phyloP scores from a whole-genome alignment of 2,329 filamentous ascomycete genomes.

The Phaeosphaeria sp. region DNA sequence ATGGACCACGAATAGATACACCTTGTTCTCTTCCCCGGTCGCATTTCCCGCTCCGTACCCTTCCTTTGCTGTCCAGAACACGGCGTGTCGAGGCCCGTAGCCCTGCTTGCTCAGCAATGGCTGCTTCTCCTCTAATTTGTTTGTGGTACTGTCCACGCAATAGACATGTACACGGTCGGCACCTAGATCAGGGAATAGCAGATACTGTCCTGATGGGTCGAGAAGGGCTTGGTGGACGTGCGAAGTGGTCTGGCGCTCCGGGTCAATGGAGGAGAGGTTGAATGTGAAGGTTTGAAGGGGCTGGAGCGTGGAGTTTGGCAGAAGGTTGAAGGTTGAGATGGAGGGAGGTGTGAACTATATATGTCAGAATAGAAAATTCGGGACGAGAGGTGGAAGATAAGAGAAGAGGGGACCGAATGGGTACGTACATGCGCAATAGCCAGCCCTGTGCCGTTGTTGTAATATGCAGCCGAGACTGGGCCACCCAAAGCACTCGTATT shows the following conservation, averaged over 20 bases:
- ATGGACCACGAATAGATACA: constrained; percentile 66
- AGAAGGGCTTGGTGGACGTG: constrained; percentile 47
- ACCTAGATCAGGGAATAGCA: constrained; percentile 71
- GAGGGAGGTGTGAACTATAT: background rate
- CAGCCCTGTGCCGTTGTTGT: constrained; percentile 49
- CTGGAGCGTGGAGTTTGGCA: background rate
- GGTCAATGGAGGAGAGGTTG: background rate
- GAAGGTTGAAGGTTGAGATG: background rate
- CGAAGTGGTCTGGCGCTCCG: background rate
- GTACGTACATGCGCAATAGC: constrained; percentile 37
- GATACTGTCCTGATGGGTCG: constrained; percentile 69
- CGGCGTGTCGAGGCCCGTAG: constrained; percentile 69
- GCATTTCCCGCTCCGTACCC: background rate
- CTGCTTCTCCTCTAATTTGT: constrained; percentile 53
- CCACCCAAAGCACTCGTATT: constrained; percentile 45
- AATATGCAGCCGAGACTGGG: constrained; percentile 51
- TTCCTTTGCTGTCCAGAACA: constrained; percentile 57
- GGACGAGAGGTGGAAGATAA: too few species aligned
- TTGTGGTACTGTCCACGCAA: constrained; percentile 54
- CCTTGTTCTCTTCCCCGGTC: background rate
- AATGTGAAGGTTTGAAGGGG: background rate
- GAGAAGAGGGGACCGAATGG: too few species aligned
- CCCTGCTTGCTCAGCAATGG: constrained; percentile 58
- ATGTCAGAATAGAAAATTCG: too few species aligned
- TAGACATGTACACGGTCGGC: constrained; percentile 66